Conservation (phyloP, 306 rosid species). For the Corylus avellana region DNA sequence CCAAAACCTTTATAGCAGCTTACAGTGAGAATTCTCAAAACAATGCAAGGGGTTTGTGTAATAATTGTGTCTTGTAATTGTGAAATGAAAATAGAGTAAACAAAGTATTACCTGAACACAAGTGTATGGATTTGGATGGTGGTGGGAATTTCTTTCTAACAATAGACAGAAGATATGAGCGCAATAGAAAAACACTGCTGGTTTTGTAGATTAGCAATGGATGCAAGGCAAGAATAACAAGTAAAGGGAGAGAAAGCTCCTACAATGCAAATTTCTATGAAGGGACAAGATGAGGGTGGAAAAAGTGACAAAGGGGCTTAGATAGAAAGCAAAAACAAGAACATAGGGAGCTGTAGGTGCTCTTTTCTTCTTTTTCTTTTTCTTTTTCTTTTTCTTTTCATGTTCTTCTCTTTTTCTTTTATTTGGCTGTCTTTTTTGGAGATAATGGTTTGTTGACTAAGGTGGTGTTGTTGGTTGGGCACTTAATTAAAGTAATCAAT, state of each 20-base stretch:
- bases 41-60: not conserved
- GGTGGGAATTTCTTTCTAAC: not conserved
- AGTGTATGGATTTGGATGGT: constrained; percentile 13
- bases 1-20: too few relatives aligned
- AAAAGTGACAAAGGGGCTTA: constrained; percentile 39
- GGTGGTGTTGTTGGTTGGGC: constrained; percentile 53
- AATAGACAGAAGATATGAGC: constrained; percentile 29
- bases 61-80: not conserved
- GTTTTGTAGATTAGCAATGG: constrained; percentile 23
- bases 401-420: constrained; percentile 34
- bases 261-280: constrained; percentile 27
- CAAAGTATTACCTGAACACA: constrained; percentile 28
- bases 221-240: constrained; percentile 21
- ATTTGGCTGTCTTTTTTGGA: constrained; percentile 41
- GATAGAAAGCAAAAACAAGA: constrained; percentile 45
- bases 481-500: constrained; percentile 55
- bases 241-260: constrained; percentile 23
- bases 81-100: not conserved
- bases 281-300: constrained; percentile 40
- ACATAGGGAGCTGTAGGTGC: constrained; percentile 34
- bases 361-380: constrained; percentile 24
- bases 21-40: not conserved
- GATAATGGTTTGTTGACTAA: constrained; percentile 67
- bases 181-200: constrained; percentile 22
- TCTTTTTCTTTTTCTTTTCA: constrained; percentile 26